Evolutionary conservation across 805 yeast species (phyloP).

Genomic region (Candida silvatica): DNA sequence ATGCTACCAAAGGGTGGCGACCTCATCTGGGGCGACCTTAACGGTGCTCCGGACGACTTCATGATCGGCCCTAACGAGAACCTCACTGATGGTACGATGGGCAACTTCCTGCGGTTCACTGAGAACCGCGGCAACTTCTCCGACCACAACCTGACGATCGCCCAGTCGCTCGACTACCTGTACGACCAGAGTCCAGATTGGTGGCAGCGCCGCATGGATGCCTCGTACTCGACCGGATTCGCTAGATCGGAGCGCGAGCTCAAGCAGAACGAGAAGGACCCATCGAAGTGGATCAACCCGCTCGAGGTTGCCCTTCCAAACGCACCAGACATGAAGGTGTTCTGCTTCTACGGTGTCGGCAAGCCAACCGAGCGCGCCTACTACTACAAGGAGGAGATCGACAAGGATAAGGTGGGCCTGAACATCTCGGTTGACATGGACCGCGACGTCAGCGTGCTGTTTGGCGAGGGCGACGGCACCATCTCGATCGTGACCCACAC

Average conservation of each 20-base stretch:
- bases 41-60: conserved; percentile 64
- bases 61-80: conserved; percentile 7
- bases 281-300: conserved; percentile 89
- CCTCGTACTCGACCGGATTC: conserved; percentile 73
- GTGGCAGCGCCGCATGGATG: conserved; percentile 56
- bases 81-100: conserved; percentile 36
- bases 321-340: conserved; percentile 88
- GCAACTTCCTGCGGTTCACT: conserved; percentile 64
- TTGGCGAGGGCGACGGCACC: conserved; percentile 96
- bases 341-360: conserved; percentile 92
- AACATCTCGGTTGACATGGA: conserved; percentile 67
- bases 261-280: conserved; percentile 54
- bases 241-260: conserved; percentile 57
- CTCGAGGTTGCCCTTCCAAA: conserved; percentile 84
- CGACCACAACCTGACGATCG: conserved; percentile 49
- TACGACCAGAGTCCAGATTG: conserved; percentile 64
- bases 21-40: conserved; percentile 73
- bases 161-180: conserved; percentile 58
- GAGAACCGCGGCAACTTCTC: conserved; percentile 36
- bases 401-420: conserved; percentile 41
- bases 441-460: conserved; percentile 55
- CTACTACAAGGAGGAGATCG: conserved; percentile 64
- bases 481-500: conserved; percentile 79
- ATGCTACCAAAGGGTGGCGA: conserved; percentile 97
- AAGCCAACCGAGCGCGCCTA: conserved; percentile 95